Evolutionary conservation across 2,329 filamentous ascomycete species (phyloP).

Genomic region (Nectriaceae sp.): DNA sequence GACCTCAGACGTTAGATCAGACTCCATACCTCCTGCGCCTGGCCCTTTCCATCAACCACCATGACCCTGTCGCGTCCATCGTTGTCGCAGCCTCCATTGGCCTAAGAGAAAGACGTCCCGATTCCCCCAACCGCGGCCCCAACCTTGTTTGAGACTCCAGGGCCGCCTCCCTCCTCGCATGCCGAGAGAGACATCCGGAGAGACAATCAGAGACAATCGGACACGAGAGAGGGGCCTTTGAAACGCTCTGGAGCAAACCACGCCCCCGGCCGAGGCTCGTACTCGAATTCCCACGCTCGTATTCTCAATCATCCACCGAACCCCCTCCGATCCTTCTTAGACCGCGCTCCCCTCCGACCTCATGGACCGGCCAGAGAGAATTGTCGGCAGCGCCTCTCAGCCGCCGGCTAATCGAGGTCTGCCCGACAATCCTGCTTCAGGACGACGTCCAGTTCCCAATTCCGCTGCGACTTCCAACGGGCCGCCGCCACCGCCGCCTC

Average conservation of each 20-base stretch:
- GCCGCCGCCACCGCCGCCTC: conserved; percentile 44
- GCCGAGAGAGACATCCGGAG: conserved; percentile 13
- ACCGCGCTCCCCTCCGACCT: conserved; percentile 21
- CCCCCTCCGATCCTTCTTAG: conserved; percentile 15
- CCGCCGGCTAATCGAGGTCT: conserved; percentile 36
- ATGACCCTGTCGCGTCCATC: conserved; percentile 34
- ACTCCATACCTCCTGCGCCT: conserved; percentile 3
- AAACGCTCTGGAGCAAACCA: conserved; percentile 30
- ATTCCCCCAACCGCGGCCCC: conserved; percentile 16
- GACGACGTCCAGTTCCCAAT: conserved; percentile 41
- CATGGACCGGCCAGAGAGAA: conserved; percentile 40
- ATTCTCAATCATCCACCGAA: conserved; percentile 21
- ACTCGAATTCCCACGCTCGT: conserved; percentile 16
- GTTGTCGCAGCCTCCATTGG: conserved; percentile 33
- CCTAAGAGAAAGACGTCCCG: conserved; percentile 18
- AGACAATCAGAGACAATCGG: conserved; percentile 19
- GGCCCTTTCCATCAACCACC: conserved; percentile 25
- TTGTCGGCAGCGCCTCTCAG: conserved; percentile 25
- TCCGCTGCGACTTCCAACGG: conserved; percentile 43
- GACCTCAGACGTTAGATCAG: background rate
- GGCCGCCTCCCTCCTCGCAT: conserved; percentile 18
- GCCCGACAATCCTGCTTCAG: conserved; percentile 42
- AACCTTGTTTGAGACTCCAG: conserved; percentile 24
- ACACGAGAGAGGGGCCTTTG: conserved; percentile 29
- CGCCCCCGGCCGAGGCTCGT: conserved; percentile 13